Evolutionary conservation across 176 grass and related monocot species (phyloP).

Genomic region (Echinochloa phyllopogon): DNA sequence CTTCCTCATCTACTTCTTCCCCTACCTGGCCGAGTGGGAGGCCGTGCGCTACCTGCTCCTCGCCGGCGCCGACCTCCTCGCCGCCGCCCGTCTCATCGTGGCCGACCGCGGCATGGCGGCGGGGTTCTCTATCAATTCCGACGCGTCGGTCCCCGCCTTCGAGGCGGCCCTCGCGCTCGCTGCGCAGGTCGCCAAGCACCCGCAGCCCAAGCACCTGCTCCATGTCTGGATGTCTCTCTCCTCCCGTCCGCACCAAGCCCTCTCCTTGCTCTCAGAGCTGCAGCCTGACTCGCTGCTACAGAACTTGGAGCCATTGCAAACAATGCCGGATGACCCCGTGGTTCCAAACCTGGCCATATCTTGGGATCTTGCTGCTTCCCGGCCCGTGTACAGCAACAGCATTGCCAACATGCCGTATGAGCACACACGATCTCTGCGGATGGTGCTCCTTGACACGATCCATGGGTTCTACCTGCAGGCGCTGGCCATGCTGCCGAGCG

Average conservation of each 20-base stretch:
- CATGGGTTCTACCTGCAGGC: conserved; percentile 33
- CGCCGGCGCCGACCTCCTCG: conserved; percentile 18
- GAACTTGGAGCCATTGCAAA: background rate
- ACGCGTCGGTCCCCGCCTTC: background rate
- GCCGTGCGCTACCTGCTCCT: conserved; percentile 39
- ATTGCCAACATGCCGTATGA: background rate
- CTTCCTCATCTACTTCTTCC: conserved; percentile 45
- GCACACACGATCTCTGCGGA: conserved; percentile 8
- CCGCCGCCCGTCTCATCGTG: conserved; percentile 6
- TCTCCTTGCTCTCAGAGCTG: background rate
- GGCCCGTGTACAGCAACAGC: background rate
- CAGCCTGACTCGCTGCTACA: too few species aligned
- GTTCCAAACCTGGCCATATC: background rate
- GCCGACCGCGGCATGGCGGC: background rate
- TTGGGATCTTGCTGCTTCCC: conserved; percentile 21
- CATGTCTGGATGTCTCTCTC: background rate
- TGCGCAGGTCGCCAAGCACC: conserved; percentile 17
- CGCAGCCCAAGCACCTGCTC: background rate
- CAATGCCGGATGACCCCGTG: background rate
- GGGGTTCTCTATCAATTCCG: background rate
- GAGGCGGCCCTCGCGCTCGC: conserved; percentile 2
- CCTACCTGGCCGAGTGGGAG: conserved; percentile 38
- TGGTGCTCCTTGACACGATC: conserved; percentile 34
- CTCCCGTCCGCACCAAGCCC: background rate
- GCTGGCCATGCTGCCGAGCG: conserved; percentile 4